phyloP scores from a whole-genome alignment of 208 protist genomes.

The Leishmania lainsoni region DNA sequence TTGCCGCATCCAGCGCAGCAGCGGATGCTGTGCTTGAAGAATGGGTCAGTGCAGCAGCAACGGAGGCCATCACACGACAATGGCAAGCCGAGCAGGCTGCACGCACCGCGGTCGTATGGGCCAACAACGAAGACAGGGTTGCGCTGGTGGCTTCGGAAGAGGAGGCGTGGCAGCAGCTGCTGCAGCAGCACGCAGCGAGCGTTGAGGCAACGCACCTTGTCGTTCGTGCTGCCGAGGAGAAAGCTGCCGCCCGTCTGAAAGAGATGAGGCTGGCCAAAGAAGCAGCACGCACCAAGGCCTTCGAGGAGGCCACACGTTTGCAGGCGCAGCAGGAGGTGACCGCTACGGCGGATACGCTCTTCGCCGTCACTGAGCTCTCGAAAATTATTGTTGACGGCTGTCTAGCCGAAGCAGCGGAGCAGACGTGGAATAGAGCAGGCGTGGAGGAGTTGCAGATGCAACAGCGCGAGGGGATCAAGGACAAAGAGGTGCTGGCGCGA shows the following conservation, averaged over 20 bases:
- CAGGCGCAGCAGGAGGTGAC: neutral
- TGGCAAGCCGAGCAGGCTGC: neutral
- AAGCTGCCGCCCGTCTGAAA: neutral
- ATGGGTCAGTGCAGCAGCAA: neutral
- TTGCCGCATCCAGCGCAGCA: neutral
- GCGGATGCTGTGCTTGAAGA: neutral
- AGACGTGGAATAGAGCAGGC: neutral
- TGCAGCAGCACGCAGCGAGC: neutral
- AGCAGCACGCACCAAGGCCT: neutral
- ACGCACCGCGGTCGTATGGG: neutral
- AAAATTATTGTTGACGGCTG: neutral
- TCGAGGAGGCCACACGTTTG: neutral
- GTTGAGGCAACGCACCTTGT: neutral
- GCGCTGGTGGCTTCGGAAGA: neutral
- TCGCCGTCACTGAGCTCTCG: neutral
- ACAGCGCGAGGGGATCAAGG: neutral
- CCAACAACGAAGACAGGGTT: neutral
- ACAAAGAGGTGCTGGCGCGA: neutral
- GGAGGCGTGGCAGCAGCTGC: neutral
- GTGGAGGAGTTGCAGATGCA: neutral
- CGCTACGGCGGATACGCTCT: neutral
- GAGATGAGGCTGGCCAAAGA: neutral
- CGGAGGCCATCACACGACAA: neutral
- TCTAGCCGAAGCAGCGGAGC: slow-evolving; percentile 1
- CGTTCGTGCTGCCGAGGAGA: neutral